Evolutionary conservation across 345 rosid genomes (phyloP), one percentile per base, ranked within the genome.

Genomic region (Aethionema arabicum): DNA sequence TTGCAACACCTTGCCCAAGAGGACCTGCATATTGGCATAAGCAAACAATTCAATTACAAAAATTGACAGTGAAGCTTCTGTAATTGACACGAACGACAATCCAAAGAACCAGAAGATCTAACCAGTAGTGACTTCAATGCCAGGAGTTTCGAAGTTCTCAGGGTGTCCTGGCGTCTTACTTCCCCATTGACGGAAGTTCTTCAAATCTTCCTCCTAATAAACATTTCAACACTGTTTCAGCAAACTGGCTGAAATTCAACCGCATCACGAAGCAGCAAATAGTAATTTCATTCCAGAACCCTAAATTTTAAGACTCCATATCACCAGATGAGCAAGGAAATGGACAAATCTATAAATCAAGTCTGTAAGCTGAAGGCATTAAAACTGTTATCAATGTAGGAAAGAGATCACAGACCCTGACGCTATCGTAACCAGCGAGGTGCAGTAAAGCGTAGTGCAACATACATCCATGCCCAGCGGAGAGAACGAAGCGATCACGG

Each of bases 401-500:
- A 39, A 54, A 67, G 50, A 58, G 52, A 49, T 39, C 0, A 55
- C 69, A 15, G 13, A 88, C 96, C 93, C 40, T 52, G 44, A 89
- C 93, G 48, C 95, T 85, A 47, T 89, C 98, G 75, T 92, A 92
- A 37, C 98, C 98, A 68, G 98, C 95, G 35, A 92, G 95, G 69
- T 92, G 98, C 68, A 92, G 86, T 67, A 92, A 78, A 50, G 96
- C 96, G 68, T 91, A 91, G 50, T 88, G 96, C 56, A 91, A 65
- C 98, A 91, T 88, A 32, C 98, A 91, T 3, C 98, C 98, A 43
- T 91, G 98, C 0, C 98, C 98, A 45, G 98, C 98, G 7, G 96
- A 89, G 79, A 92, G 72, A 30, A 92, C 91, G 69, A 92, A 92
- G 6, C 98, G 90, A 63, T 92, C 98, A 15, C 98, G 87, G 69